These are phyloP conservation scores for Forsythia suspensa DNA, from an alignment of 257 asterid species.

Conservation along the genomic window DNA sequence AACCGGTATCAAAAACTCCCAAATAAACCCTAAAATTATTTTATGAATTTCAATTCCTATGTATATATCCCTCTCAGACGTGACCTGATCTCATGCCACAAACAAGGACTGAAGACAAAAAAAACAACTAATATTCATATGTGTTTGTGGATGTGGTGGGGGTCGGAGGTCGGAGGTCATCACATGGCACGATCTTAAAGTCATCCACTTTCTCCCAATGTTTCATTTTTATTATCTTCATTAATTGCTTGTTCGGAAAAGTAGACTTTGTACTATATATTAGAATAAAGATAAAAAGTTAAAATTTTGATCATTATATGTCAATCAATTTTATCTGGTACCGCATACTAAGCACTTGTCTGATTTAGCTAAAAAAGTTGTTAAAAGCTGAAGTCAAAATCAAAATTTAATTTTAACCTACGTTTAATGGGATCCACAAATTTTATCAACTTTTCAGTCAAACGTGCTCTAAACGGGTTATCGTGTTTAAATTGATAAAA, in stretches of 20 bases:
- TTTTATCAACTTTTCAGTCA: too few relatives aligned
- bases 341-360: too few relatives aligned
- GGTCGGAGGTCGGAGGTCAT: slow-evolving; percentile 16
- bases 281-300: background rate
- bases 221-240: slow-evolving; percentile 13
- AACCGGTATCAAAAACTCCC: too few relatives aligned
- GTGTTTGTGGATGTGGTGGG: slow-evolving; percentile 4
- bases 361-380: too few relatives aligned
- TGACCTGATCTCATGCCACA: slow-evolving; percentile 36
- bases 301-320: slow-evolving; percentile 7
- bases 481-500: too few relatives aligned
- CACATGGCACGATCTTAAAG: slow-evolving; percentile 45
- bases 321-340: background rate
- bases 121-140: slow-evolving; percentile 21
- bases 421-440: too few relatives aligned
- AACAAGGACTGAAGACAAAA: slow-evolving; percentile 23
- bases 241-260: background rate
- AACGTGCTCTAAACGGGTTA: too few relatives aligned
- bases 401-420: too few relatives aligned
- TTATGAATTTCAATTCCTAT: too few relatives aligned
- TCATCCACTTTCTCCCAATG: slow-evolving; percentile 26
- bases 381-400: too few relatives aligned
- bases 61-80: slow-evolving; percentile 30
- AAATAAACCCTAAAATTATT: too few relatives aligned
- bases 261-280: too few relatives aligned